These are phyloP conservation scores for Xanthoconium separans DNA, from an alignment of 1,284 basidiomycete genomes.

Conservation along the genomic window DNA sequence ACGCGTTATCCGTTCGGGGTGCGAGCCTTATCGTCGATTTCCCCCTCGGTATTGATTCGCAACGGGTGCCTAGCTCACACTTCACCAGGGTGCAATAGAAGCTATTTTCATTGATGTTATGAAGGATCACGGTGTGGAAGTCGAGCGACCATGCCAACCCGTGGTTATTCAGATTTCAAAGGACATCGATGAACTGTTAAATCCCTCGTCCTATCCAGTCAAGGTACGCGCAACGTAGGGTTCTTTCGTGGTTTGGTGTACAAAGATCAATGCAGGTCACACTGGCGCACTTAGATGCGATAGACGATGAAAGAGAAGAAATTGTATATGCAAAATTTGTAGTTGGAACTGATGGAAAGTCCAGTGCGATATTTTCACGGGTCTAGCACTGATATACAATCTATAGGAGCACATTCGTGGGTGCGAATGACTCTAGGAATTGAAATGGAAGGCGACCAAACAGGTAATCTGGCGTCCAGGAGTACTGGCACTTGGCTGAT, in stretches of 20 bases:
- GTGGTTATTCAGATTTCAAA: conserved; percentile 51
- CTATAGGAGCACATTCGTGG: conserved; percentile 76
- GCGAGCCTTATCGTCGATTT: background rate
- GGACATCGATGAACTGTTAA: conserved; percentile 41
- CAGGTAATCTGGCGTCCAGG: background rate
- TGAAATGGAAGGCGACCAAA: conserved; percentile 5
- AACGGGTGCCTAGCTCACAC: conserved; percentile 38
- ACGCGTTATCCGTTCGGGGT: conserved; percentile 7
- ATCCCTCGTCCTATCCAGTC: conserved; percentile 51
- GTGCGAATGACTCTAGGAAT: conserved; percentile 37
- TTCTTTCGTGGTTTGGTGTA: background rate
- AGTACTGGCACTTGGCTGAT: background rate
- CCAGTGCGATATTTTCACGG: too few species aligned
- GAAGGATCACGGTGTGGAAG: conserved; percentile 47
- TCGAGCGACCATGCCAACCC: conserved; percentile 60
- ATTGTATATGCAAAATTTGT: conserved; percentile 51
- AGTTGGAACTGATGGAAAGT: conserved; percentile 59
- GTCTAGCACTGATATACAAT: background rate
- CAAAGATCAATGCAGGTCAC: conserved; percentile 35
- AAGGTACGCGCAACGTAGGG: conserved; percentile 38
- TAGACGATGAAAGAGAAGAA: conserved; percentile 26
- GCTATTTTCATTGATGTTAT: conserved; percentile 67
- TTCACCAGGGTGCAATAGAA: conserved; percentile 78
- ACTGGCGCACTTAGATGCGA: conserved; percentile 36
- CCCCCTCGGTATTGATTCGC: background rate